These are phyloP conservation scores for Eustoma russellianum DNA, from an alignment of 257 asterid genomes.

Conservation along the genomic window DNA sequence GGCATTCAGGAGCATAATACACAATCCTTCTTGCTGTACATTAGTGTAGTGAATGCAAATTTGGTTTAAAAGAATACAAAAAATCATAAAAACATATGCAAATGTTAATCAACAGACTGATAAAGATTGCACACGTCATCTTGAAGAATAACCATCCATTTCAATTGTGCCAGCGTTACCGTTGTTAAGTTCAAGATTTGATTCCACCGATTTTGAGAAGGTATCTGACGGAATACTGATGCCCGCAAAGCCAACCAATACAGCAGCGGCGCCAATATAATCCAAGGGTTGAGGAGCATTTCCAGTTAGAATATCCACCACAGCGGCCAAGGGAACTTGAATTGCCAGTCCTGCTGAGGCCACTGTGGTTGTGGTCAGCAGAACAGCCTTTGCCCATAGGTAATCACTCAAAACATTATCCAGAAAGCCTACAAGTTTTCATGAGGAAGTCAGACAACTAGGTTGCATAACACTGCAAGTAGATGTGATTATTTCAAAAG, in stretches of 20 bases:
- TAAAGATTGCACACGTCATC: not conserved
- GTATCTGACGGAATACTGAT: slow-evolving; percentile 55
- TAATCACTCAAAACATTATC: slow-evolving; percentile 94
- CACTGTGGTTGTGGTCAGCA: slow-evolving; percentile 84
- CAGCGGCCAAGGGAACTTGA: slow-evolving; percentile 88
- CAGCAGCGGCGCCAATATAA: slow-evolving; percentile 69
- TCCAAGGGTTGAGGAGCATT: slow-evolving; percentile 53
- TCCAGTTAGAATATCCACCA: slow-evolving; percentile 69
- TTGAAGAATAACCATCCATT: slow-evolving; percentile 15
- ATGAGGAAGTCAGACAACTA: slow-evolving; percentile 1
- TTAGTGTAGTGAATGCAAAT: not conserved
- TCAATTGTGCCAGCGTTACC: slow-evolving; percentile 17
- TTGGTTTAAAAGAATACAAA: too few relatives aligned
- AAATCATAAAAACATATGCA: not conserved
- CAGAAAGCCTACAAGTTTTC: slow-evolving; percentile 46
- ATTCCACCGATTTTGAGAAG: slow-evolving; percentile 32
- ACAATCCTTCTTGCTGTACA: too few relatives aligned
- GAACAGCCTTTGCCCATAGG: slow-evolving; percentile 96
- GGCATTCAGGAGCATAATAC: too few relatives aligned
- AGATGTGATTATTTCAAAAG: too few relatives aligned
- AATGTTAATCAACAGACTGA: not conserved
- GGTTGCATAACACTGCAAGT: not conserved
- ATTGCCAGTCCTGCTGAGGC: slow-evolving; percentile 96
- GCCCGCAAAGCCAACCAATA: slow-evolving; percentile 78
- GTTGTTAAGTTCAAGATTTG: slow-evolving; percentile 37